Conservation (phyloP, 139 green algal species). For the Pleodorina starrii region DNA sequence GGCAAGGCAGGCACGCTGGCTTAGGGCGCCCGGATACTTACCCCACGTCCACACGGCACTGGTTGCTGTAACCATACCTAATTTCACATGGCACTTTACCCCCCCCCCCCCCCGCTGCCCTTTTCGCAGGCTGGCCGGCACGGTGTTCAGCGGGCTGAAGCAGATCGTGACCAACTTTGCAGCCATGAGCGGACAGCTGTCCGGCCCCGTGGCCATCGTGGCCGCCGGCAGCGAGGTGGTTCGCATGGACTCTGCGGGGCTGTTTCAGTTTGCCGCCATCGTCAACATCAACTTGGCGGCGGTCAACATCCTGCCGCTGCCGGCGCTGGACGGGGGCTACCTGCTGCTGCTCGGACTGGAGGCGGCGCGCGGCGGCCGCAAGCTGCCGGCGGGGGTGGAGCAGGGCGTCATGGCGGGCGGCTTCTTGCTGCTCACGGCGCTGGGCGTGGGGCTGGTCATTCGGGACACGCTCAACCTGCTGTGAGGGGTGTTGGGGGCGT, state of each 20-base stretch:
- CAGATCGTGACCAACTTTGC: constrained; percentile 87
- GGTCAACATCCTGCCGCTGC: constrained; percentile 96
- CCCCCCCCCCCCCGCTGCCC: too few species aligned
- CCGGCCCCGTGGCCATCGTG: constrained; percentile 96
- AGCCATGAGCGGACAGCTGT: constrained; percentile 70
- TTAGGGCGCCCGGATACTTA: too few species aligned
- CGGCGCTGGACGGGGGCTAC: constrained; percentile 96
- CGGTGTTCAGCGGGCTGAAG: constrained; percentile 74
- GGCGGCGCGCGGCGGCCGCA: constrained; percentile 88
- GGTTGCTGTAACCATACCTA: too few species aligned
- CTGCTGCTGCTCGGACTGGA: constrained; percentile 91
- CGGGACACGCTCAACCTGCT: constrained; percentile 87
- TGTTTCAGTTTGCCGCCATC: constrained; percentile 96
- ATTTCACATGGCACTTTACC: too few species aligned
- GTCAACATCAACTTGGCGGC: constrained; percentile 99
- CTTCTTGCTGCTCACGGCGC: constrained; percentile 87
- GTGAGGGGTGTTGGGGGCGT: constrained; percentile 16
- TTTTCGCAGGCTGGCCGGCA: constrained; percentile 59
- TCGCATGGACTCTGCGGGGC: constrained; percentile 66
- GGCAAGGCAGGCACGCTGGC: too few species aligned
- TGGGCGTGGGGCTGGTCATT: constrained; percentile 88
- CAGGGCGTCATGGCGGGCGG: constrained; percentile 89
- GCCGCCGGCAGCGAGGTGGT: constrained; percentile 89
- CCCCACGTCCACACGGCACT: too few species aligned
- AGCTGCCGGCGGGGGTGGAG: constrained; percentile 88